A percentile compares a stretch with the other conserved stretches of the same genome.
Conservation (phyloP, 148 eudicot species). For the Vaccinium darrowii region DNA sequence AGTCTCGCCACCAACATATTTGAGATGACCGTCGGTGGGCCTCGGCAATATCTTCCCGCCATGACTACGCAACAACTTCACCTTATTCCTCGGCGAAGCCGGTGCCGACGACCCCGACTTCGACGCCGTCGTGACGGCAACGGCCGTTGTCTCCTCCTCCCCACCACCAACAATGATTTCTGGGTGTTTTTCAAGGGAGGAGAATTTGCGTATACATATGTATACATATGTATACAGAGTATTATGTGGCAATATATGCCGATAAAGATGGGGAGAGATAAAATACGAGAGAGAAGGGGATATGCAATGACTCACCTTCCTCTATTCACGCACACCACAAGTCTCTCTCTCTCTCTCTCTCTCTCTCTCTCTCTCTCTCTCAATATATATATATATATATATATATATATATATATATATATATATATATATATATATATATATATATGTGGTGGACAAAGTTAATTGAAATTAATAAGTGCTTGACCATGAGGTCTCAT, state of each 20-base stretch:
- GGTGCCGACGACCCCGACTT: conserved; percentile 21
- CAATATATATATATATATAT: too few species aligned
- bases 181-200: too few species aligned
- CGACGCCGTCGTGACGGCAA: neutral
- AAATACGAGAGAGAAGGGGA: conserved; percentile 9
- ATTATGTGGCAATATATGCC: too few species aligned
- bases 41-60: conserved; percentile 79
- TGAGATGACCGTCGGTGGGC: conserved; percentile 61
- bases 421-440: too few species aligned
- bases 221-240: too few species aligned
- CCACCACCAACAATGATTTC: neutral
- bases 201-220: too few species aligned
- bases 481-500: too few species aligned
- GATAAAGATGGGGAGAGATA: neutral
- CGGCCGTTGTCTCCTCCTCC: neutral
- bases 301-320: conserved; percentile 6
- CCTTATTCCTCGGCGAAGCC: conserved; percentile 33
- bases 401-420: too few species aligned
- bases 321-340: neutral
- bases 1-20: conserved; percentile 81
- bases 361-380: too few species aligned
- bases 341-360: neutral
- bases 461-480: too few species aligned
- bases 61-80: conserved; percentile 71
- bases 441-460: too few species aligned